phyloP scores from a whole-genome alignment of 169 alveolate genomes.

The Eimeria brunetti region DNA sequence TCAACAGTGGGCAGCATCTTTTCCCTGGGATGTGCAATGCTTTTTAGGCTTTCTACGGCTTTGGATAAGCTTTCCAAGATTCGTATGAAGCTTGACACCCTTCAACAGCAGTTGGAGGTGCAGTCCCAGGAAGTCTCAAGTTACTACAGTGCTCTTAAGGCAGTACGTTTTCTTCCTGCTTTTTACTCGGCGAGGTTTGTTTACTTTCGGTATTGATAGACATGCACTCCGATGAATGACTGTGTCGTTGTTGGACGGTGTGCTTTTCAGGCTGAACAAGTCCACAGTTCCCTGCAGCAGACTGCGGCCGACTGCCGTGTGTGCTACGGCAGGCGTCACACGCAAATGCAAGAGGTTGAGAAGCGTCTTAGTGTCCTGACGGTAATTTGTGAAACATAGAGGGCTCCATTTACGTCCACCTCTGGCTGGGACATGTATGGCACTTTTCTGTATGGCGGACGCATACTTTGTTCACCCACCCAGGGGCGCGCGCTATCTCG shows the following conservation, averaged over 20 bases:
- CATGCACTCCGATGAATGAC: neutral
- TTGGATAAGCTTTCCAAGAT: constrained; percentile 73
- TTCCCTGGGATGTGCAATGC: neutral
- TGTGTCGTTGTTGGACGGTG: neutral
- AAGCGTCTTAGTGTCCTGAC: constrained; percentile 77
- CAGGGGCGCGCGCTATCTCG: neutral
- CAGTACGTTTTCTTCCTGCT: constrained; percentile 22
- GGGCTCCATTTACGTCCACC: neutral
- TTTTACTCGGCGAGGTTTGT: neutral
- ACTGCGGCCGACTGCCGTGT: constrained; percentile 77
- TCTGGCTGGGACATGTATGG: neutral
- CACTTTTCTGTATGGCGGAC: neutral
- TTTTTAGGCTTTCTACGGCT: constrained; percentile 55
- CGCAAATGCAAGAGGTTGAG: constrained; percentile 79
- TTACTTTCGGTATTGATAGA: neutral
- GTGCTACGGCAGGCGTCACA: constrained; percentile 72
- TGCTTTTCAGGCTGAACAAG: constrained; percentile 62
- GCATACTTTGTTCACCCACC: neutral
- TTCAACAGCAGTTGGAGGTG: constrained; percentile 77
- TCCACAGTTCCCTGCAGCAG: constrained; percentile 73
- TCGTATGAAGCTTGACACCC: constrained; percentile 59
- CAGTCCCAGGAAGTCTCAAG: constrained; percentile 75
- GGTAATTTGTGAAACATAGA: neutral
- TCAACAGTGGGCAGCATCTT: neutral
- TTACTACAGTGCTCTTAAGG: constrained; percentile 70